Base-by-base conservation (phyloP, 108 stramenopile species). In the Fragilaria radians region DNA sequence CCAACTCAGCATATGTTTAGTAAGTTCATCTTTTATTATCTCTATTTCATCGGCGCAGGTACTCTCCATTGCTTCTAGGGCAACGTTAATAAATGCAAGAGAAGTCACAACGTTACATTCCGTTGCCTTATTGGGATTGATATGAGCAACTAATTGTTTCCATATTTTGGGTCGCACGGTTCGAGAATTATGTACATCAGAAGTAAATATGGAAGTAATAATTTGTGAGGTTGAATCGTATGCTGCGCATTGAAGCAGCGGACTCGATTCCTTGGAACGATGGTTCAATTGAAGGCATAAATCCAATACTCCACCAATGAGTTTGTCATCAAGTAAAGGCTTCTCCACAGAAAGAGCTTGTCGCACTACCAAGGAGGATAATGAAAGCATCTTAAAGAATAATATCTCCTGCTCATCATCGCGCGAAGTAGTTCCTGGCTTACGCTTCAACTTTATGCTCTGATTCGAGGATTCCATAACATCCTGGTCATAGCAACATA, bases 41-140 rank as follows among this genome's bases (percentile, higher is more conserved):
- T 66, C 48, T 29, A 89, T 67, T 45, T 83, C 76, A 32, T 74
- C 69, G 0, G 71, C 64, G 29, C 66, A 52, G 0, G 70, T 66
- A 28, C 81, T 81, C 17, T 56, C 73, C 70, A 82, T 68, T 28
- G 89, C 93, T 67, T 98, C 97, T 29, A 98, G 72, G 5, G 95
- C 95, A 47, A 98, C 91, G 61, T 96, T 96, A n/a, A 96, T 77
- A 9, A 96, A 71, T 22, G 85, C 77, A 32, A 98, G 69, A 19
- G 83, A 80, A 25, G 89, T 78, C 26, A 86, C 63, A 32, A 86
- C 80, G 25, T 77, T 82, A 26, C 62, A 77, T 62, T 86, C 79
- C 2, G 82, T 54, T 55, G 91, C 77, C 14, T 77, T 34, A 5
- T 78, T 71, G n/a, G 95, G 94, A 68, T 96, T 94, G 45, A 89